Conservation (phyloP, 768 basidiomycete species). For the Psilocybe azurescens region DNA sequence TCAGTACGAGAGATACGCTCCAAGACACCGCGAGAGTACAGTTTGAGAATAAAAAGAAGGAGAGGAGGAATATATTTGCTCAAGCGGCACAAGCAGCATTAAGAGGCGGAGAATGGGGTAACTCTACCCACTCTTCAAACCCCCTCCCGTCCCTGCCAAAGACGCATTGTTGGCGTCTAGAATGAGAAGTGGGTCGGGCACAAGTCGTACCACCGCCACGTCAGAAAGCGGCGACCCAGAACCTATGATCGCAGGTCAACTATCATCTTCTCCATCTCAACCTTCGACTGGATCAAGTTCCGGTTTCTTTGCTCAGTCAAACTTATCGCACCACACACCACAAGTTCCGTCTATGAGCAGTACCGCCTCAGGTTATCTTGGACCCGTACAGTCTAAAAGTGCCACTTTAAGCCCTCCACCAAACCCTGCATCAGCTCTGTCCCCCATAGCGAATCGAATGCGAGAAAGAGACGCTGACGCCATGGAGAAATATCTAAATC, state of each 20-base stretch:
- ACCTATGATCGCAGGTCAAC: conserved; percentile 51
- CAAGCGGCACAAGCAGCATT: conserved; percentile 80
- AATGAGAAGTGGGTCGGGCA: conserved; percentile 82
- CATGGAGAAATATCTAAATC: conserved; percentile 83
- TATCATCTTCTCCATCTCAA: conserved; percentile 69
- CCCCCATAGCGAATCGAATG: conserved; percentile 82
- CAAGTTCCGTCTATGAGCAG: conserved; percentile 37
- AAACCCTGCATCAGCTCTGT: conserved; percentile 55
- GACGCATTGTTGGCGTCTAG: conserved; percentile 51
- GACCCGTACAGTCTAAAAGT: conserved; percentile 36
- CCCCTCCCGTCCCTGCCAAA: conserved; percentile 52
- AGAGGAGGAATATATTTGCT: conserved; percentile 70
- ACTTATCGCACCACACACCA: conserved; percentile 30
- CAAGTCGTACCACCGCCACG: conserved; percentile 76
- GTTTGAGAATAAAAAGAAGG: conserved; percentile 81
- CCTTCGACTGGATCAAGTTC: conserved; percentile 53
- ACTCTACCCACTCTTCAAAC: conserved; percentile 44
- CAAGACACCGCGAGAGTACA: conserved; percentile 82
- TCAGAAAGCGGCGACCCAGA: conserved; percentile 77
- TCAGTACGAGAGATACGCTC: conserved; percentile 75
- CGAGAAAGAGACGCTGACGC: conserved; percentile 86
- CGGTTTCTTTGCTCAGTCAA: conserved; percentile 38
- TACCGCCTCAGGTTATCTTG: conserved; percentile 31
- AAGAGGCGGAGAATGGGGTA: conserved; percentile 66
- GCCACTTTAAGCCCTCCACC: conserved; percentile 41